Evolutionary conservation across 345 rosid genomes (phyloP).

Genomic region (Eucalyptus marginata): DNA sequence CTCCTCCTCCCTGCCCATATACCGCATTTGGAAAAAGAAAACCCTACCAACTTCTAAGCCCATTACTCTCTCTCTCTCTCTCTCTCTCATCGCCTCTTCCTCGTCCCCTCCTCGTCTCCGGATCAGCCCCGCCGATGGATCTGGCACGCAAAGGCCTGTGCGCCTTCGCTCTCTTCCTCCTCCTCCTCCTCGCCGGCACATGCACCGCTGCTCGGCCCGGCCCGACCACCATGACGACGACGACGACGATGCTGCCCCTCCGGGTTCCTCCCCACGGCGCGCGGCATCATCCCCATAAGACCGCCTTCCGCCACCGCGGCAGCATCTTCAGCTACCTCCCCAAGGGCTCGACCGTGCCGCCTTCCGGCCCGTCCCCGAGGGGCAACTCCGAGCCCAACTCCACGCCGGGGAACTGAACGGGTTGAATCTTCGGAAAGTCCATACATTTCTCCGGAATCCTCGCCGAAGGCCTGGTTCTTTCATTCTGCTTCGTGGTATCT

Average conservation of each 20-base stretch:
- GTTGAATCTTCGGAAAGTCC: neutral
- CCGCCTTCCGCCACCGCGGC: neutral
- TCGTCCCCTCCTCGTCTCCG: neutral
- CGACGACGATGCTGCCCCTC: neutral
- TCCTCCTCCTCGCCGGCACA: neutral
- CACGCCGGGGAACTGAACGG: neutral
- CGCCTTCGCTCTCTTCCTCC: neutral
- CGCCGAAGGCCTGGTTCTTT: neutral
- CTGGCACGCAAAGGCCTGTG: neutral
- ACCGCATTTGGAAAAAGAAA: neutral
- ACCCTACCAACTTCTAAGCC: neutral
- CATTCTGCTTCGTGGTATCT: neutral
- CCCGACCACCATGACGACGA: neutral
- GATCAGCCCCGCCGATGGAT: neutral
- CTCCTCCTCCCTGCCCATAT: neutral
- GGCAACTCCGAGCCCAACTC: neutral
- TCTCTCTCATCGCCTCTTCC: neutral
- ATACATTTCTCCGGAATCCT: neutral
- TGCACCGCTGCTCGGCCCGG: neutral
- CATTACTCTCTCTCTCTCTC: neutral
- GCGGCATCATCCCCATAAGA: neutral
- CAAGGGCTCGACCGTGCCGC: neutral
- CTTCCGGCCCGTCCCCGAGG: neutral
- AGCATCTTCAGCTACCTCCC: neutral
- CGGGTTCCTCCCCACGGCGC: neutral